phyloP scores from a whole-genome alignment of 2,329 filamentous ascomycete genomes.

The Trichothecium sympodiale region DNA sequence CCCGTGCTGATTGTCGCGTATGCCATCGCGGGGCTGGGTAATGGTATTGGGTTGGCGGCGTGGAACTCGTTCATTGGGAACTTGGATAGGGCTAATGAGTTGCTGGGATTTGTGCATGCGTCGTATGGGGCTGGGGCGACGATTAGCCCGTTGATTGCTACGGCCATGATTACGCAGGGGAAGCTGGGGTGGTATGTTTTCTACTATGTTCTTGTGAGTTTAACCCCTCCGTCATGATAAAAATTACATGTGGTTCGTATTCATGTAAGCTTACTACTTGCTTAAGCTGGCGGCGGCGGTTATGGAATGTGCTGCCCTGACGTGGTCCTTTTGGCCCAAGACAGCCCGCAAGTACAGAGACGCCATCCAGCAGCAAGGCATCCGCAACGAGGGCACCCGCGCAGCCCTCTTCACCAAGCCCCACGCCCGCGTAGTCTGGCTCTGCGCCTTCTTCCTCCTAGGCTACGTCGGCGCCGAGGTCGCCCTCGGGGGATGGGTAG shows the following conservation, averaged over 20 bases:
- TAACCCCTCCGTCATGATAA: too few species aligned
- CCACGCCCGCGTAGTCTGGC: slow-evolving; percentile 49
- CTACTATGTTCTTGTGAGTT: slow-evolving; percentile 62
- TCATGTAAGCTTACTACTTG: too few species aligned
- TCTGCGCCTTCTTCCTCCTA: slow-evolving; percentile 62
- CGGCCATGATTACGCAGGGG: slow-evolving; percentile 55
- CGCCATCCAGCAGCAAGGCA: slow-evolving; percentile 12
- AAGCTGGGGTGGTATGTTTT: slow-evolving; percentile 56
- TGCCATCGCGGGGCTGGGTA: slow-evolving; percentile 58
- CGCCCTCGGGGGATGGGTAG: slow-evolving; percentile 71
- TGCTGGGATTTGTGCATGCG: slow-evolving; percentile 58
- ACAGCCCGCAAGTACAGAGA: slow-evolving; percentile 43
- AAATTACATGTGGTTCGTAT: too few species aligned
- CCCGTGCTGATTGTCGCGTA: slow-evolving; percentile 55
- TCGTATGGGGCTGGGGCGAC: slow-evolving; percentile 60
- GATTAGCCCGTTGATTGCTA: slow-evolving; percentile 58
- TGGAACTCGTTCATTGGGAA: slow-evolving; percentile 51
- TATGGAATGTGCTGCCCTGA: slow-evolving; percentile 38
- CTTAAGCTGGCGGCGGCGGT: slow-evolving; percentile 47
- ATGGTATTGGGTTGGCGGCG: slow-evolving; percentile 48
- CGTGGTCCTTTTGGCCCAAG: slow-evolving; percentile 49
- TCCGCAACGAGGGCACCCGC: slow-evolving; percentile 17
- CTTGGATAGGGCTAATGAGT: slow-evolving; percentile 57
- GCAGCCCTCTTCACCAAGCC: slow-evolving; percentile 29
- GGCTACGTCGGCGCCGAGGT: slow-evolving; percentile 70